Evolutionary conservation across 768 basidiomycete genomes (phyloP).

Genomic region (Trametes punicea): DNA sequence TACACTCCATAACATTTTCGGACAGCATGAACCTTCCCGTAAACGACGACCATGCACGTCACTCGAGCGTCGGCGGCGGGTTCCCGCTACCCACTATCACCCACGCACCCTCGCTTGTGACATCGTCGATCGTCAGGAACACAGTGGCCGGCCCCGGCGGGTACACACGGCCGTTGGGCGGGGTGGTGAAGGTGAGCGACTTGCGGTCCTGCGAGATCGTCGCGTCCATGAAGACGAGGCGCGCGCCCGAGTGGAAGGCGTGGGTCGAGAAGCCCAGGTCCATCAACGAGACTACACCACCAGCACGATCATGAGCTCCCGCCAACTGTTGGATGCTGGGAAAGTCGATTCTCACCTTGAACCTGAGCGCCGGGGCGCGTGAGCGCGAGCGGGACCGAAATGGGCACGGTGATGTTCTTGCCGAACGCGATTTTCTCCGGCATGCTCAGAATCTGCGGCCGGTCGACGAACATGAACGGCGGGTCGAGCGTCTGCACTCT

Average conservation of each 20-base stretch:
- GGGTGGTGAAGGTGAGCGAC: conserved; percentile 55
- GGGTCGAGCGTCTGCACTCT: conserved; percentile 84
- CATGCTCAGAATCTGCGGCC: conserved; percentile 48
- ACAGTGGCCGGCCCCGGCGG: conserved; percentile 83
- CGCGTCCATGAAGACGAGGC: conserved; percentile 62
- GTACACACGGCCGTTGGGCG: conserved; percentile 61
- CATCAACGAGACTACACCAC: conserved; percentile 60
- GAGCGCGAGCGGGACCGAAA: conserved; percentile 39
- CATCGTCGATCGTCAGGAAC: conserved; percentile 57
- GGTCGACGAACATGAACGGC: conserved; percentile 64
- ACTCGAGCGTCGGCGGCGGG: conserved; percentile 55
- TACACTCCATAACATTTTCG: too few species aligned
- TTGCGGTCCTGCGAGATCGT: conserved; percentile 42
- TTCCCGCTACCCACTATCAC: conserved; percentile 69
- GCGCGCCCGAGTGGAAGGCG: conserved; percentile 69
- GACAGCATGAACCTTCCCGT: too few species aligned
- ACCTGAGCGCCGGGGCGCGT: conserved; percentile 32
- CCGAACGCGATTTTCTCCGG: conserved; percentile 43
- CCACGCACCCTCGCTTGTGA: conserved; percentile 60
- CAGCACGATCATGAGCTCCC: too few species aligned
- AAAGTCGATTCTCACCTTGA: conserved; percentile 51
- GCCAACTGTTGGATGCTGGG: too few species aligned
- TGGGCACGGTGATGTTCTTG: conserved; percentile 44
- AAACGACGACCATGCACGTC: neutral
- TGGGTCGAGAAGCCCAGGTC: conserved; percentile 80